Evolutionary conservation across 1,284 basidiomycete species (phyloP), one percentile per base, ranked within the genome.

Genomic region (Vanrija humicola): DNA sequence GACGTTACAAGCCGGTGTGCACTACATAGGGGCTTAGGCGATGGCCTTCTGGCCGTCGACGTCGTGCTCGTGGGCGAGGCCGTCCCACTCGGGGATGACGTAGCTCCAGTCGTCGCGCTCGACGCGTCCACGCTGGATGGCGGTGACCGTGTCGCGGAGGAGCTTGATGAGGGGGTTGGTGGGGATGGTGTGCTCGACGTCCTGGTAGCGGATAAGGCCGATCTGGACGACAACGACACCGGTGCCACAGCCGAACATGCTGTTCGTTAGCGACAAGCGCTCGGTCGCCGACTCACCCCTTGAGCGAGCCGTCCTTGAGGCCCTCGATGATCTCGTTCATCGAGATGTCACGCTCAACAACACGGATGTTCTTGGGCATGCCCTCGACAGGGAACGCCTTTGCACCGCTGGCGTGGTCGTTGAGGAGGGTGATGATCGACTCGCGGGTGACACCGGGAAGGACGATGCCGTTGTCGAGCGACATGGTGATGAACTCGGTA

Each of bases 401-500:
- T 47, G 56, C 59, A n/a, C 70, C 71, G 18, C 55, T 51, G 9
- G 67, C 67, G 54, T 75, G 72, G 38, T 67, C 62, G 18, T 54
- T 51, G 39, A 75, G 55, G 15, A 74, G 64, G 54, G 70, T 54
- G 60, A 74, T 72, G 62, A 74, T 66, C 23, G 69, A 72, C 25
- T 58, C 61, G 28, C 73, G 64, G 1, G 73, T 75, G 52, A 75
- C 58, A 65, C 73, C 73, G 14, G 73, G 72, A n/a, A 74, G 65
- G 39, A 75, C 73, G 56, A 75, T 74, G 25, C 73, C 73, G 65
- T 72, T 71, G 28, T 65, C 63, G 21, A 75, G 64, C 3, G 62
- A 58, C 72, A 73, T 75, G 55, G 73, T 75, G 56, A 65, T 62
- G 55, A 74, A 73, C 50, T 75, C 73, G 54, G 68, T 59, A 56